phyloP scores from a whole-genome alignment of 2,329 filamentous ascomycete genomes.

The Colletotrichum lupini region DNA sequence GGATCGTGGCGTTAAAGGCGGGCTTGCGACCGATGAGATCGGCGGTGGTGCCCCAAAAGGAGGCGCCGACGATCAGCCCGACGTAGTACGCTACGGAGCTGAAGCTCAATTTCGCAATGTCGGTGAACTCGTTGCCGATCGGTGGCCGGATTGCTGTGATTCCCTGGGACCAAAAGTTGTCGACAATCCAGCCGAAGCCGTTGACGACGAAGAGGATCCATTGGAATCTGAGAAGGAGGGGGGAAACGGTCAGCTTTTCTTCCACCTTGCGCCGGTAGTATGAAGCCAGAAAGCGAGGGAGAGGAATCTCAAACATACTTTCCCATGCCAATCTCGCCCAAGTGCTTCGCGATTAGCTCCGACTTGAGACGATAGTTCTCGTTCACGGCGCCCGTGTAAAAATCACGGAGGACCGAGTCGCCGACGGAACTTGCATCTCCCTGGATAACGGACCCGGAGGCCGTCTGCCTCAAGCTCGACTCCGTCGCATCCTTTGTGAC shows the following conservation, averaged over 20 bases:
- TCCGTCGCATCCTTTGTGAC: conserved; percentile 15
- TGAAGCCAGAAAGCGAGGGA: no score
- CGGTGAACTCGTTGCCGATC: conserved; percentile 47
- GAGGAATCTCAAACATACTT: conserved; percentile 41
- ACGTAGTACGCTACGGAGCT: conserved; percentile 51
- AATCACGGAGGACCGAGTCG: conserved; percentile 45
- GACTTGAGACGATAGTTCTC: conserved; percentile 47
- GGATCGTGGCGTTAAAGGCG: conserved; percentile 57
- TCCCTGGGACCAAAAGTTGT: conserved; percentile 54
- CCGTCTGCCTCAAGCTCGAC: conserved; percentile 10
- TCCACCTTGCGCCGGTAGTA: not conserved
- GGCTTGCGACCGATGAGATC: conserved; percentile 55
- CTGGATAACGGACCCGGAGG: conserved; percentile 20
- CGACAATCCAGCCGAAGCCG: conserved; percentile 58
- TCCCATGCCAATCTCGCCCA: conserved; percentile 46
- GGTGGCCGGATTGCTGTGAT: conserved; percentile 48
- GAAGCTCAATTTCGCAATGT: conserved; percentile 45
- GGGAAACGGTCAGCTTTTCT: not conserved
- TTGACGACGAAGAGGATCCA: conserved; percentile 57
- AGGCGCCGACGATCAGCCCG: conserved; percentile 57
- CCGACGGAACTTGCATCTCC: conserved; percentile 35
- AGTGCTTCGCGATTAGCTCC: conserved; percentile 43
- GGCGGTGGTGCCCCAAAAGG: conserved; percentile 55
- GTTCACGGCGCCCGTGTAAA: conserved; percentile 48
- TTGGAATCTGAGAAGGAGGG: conserved; percentile 44